Evolutionary conservation across 78 protist species (phyloP).

Genomic region (Ministeria vibrans): DNA sequence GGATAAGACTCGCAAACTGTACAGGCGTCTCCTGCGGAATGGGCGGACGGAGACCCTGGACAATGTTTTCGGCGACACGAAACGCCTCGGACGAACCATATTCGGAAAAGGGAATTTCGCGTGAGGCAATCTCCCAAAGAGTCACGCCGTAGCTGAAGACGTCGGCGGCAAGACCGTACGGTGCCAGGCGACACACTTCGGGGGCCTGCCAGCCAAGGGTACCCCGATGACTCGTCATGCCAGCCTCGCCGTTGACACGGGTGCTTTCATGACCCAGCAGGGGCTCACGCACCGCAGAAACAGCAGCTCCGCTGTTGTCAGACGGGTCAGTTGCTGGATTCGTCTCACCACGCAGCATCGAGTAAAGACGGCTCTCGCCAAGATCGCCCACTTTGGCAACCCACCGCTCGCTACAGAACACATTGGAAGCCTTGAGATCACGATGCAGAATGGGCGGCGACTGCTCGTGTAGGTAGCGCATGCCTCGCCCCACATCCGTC

Average conservation of each 20-base stretch:
- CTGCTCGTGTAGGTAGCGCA: slow-evolving; percentile 44
- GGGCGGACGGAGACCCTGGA: no score
- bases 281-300: no score
- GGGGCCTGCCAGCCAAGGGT: slow-evolving; percentile 50
- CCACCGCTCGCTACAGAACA: slow-evolving; percentile 40
- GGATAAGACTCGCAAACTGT: no score
- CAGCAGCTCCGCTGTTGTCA: no score
- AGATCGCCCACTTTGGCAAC: no score
- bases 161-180: slow-evolving; percentile 25
- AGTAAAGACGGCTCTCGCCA: no score
- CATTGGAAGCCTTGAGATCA: slow-evolving; percentile 46
- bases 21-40: no score
- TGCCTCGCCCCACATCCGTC: slow-evolving; percentile 29
- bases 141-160: slow-evolving; percentile 39
- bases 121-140: slow-evolving; percentile 25
- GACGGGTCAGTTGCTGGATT: no score
- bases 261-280: no score
- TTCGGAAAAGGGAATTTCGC: slow-evolving; percentile 17
- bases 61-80: no score
- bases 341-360: no score
- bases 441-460: slow-evolving; percentile 47
- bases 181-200: slow-evolving; percentile 24
- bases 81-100: neutral
- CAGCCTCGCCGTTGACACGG: no score
- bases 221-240: slow-evolving; percentile 5